A percentile compares a stretch with the other conserved stretches of the same genome.
Evolutionary conservation across 1,139 yeast species (phyloP).

Genomic region (Sugiyamaella pinicola): DNA sequence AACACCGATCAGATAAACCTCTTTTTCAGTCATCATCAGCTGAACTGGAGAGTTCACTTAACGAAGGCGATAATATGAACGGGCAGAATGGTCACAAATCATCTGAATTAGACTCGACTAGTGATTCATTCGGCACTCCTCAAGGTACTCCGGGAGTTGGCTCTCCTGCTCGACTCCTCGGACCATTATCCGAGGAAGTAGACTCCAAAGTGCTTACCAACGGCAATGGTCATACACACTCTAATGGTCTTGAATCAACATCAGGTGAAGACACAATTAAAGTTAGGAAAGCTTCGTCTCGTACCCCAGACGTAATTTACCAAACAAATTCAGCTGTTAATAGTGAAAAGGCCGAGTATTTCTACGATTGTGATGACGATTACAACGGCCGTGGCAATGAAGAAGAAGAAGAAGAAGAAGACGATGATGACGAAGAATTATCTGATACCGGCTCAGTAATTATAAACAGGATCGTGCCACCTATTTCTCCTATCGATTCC

Average conservation of each 20-base stretch:
- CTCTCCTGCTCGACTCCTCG: neutral
- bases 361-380: neutral
- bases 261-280: neutral
- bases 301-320: neutral
- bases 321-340: neutral
- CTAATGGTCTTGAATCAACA: neutral
- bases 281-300: neutral
- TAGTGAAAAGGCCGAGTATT: conserved; percentile 2
- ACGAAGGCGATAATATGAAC: no score
- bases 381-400: neutral
- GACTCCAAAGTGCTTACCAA: neutral
- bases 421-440: neutral
- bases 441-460: conserved; percentile 7
- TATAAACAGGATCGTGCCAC: neutral
- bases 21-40: neutral
- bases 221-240: neutral
- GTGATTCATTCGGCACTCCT: neutral
- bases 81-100: no score
- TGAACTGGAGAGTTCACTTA: no score
- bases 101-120: conserved; percentile 1
- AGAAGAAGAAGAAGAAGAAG: neutral
- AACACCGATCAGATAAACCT: neutral
- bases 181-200: neutral
- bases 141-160: neutral
- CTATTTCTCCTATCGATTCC: neutral